Evolutionary conservation across 805 yeast genomes (phyloP), one percentile per base, ranked within the genome.

Genomic region (Sungouiella blattae): DNA sequence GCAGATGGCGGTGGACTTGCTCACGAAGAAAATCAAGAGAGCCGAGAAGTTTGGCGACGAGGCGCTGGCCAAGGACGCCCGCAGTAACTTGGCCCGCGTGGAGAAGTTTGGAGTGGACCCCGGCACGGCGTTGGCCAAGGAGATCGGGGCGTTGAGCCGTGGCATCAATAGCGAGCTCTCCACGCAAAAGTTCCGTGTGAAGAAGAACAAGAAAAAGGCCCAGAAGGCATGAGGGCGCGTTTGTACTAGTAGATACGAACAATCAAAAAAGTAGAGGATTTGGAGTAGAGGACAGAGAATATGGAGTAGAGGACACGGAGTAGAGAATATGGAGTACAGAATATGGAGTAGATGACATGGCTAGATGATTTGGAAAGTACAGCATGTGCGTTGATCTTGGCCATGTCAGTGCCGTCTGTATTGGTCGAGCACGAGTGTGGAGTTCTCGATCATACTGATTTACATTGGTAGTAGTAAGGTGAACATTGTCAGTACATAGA

Each of bases 71-170:
- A 68, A 68, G 25, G 70, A 67, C 14, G 75, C 83, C 31, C 77
- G 77, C 52, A 78, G 75, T 42, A 80, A 77, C 41, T 64, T 87
- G 49, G 70, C 69, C 24, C 77, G 95, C 55, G 77, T 88, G 44
- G 81, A 82, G 56, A 87, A 86, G 65, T 89, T 87, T 55, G 98
- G 97, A 18, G 76, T 87, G 32, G 83, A 80, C 42, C 56, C 70
- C 23, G 79, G 79, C 38, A 78, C 84, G 26, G 73, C 80, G 7
- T 60, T 83, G 46, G 88, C 87, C 24, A 67, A 64, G 44, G 88
- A 83, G 51, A 67, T 83, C 30, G 88, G 88, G 0, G 52, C 77
- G 28, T 76, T 68, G 32, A 65, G 63, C 47, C 53, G 48, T 15
- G 50, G 52, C 14, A 62, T 67, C 38, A 55, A 56, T 29, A 41